Evolutionary conservation across 163 green algal species (phyloP).

Genomic region (Chlamydomonas reinhardtii): DNA sequence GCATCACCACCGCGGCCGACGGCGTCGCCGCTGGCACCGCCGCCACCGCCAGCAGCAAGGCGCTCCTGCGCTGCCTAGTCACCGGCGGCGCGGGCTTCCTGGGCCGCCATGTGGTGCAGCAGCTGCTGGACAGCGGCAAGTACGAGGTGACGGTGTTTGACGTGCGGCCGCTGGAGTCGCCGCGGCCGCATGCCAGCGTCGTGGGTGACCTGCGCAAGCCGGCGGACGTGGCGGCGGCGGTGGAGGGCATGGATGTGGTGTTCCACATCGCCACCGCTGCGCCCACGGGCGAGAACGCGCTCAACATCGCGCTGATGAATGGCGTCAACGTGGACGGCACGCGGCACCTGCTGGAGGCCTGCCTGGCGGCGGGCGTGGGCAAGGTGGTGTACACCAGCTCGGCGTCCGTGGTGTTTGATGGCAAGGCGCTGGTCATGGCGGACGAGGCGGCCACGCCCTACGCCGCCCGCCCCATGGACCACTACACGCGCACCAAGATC

Average conservation of each 20-base stretch:
- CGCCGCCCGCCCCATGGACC: conserved; percentile 83
- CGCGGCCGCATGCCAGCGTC: conserved; percentile 19
- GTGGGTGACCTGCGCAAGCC: conserved; percentile 84
- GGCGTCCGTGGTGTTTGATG: conserved; percentile 93
- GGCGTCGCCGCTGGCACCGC: neutral
- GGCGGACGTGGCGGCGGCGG: conserved; percentile 57
- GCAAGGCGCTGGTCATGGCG: conserved; percentile 72
- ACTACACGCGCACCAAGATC: conserved; percentile 93
- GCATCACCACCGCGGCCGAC: neutral
- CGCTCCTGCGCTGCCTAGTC: conserved; percentile 66
- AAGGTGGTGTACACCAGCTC: conserved; percentile 90
- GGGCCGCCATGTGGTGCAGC: conserved; percentile 84
- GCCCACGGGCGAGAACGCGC: conserved; percentile 80
- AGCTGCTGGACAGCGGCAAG: conserved; percentile 78
- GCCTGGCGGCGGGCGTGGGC: conserved; percentile 66
- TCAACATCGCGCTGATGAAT: conserved; percentile 86
- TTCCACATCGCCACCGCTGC: conserved; percentile 92
- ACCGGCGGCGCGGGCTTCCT: conserved; percentile 91
- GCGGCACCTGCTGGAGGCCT: conserved; percentile 84
- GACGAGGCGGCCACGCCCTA: conserved; percentile 82
- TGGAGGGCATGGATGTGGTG: conserved; percentile 80
- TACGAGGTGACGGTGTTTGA: conserved; percentile 89
- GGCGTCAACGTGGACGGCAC: conserved; percentile 92
- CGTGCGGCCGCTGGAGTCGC: conserved; percentile 60
- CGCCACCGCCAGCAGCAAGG: conserved; percentile 40